These are phyloP conservation scores for Physcomitrium patens DNA, from an alignment of 225 moss, liverwort and hornwort species.

Conservation along the genomic window DNA sequence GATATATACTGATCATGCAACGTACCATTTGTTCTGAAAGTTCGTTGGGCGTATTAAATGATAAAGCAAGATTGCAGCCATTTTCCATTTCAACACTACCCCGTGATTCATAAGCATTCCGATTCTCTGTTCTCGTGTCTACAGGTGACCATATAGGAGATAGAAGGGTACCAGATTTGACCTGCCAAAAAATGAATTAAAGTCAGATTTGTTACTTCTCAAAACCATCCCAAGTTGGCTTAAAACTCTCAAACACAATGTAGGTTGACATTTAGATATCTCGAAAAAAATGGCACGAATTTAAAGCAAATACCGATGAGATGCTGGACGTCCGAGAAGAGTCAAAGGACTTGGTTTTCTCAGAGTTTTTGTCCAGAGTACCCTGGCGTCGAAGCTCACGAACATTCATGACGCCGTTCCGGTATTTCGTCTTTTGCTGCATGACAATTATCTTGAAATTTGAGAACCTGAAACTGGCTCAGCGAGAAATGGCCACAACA, in stretches of 20 bases:
- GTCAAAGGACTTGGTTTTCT: constrained; percentile 37
- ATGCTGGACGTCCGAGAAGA: constrained; percentile 47
- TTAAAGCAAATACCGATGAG: constrained; percentile 45
- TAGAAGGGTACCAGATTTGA: constrained; percentile 42
- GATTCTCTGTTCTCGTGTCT: constrained; percentile 42
- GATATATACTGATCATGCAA: constrained; percentile 85
- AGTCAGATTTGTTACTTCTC: constrained; percentile 19
- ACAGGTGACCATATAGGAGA: constrained; percentile 54
- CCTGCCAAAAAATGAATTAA: constrained; percentile 33
- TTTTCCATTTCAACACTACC: constrained; percentile 39
- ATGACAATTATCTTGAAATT: constrained; percentile 27
- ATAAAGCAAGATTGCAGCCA: constrained; percentile 32
- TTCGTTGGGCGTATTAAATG: constrained; percentile 60
- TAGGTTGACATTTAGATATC: not conserved
- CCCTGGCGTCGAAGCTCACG: constrained; percentile 62
- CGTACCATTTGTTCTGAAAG: constrained; percentile 89
- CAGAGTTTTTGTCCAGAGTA: constrained; percentile 36
- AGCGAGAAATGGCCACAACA: constrained; percentile 27
- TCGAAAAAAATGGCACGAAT: not conserved
- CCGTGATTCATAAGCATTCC: constrained; percentile 36
- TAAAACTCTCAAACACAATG: not conserved
- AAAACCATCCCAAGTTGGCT: constrained; percentile 5
- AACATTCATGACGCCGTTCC: constrained; percentile 56
- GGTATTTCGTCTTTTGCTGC: constrained; percentile 59
- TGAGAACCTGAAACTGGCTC: constrained; percentile 12